Conservation (phyloP, 169 alveolate species). For the Prorocentrum cordatum region DNA sequence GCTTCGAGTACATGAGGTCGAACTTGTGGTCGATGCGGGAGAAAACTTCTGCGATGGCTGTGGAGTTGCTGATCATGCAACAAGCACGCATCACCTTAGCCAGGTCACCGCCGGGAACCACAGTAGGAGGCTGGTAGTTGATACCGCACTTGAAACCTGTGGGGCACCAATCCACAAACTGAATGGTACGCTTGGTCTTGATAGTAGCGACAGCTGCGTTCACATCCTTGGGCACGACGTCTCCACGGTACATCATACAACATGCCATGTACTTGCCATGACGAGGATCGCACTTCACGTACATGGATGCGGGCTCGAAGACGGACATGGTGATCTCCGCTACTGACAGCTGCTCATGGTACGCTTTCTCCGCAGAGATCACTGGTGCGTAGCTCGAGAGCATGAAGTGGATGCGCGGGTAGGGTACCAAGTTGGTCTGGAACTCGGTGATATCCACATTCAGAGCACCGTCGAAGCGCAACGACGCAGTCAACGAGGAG, state of each 20-base stretch:
- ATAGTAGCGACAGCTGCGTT: slow-evolving; percentile 95
- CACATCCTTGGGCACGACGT: slow-evolving; percentile 96
- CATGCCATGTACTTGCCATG: slow-evolving; percentile 98
- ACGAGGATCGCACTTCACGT: slow-evolving; percentile 98
- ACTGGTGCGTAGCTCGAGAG: no score
- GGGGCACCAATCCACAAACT: no score
- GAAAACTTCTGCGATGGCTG: slow-evolving; percentile 97
- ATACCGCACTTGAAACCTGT: slow-evolving; percentile 99
- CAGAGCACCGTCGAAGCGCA: no score
- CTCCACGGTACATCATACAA: slow-evolving; percentile 94
- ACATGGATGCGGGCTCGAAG: slow-evolving; percentile 97
- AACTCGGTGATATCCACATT: no score
- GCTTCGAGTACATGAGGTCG: slow-evolving; percentile 94
- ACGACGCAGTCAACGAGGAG: no score
- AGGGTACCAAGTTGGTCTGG: no score
- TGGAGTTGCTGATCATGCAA: slow-evolving; percentile 95
- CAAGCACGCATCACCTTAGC: slow-evolving; percentile 98
- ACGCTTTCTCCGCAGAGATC: no score
- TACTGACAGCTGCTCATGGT: slow-evolving; percentile 92
- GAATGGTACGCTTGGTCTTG: slow-evolving; percentile 92
- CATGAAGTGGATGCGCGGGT: no score
- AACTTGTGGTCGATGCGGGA: no score
- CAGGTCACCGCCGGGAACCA: slow-evolving; percentile 98
- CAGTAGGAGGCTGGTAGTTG: slow-evolving; percentile 98
- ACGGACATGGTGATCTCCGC: slow-evolving; percentile 96